Conservation (phyloP, 768 basidiomycete genomes). For the Dioszegia aurantiaca region DNA sequence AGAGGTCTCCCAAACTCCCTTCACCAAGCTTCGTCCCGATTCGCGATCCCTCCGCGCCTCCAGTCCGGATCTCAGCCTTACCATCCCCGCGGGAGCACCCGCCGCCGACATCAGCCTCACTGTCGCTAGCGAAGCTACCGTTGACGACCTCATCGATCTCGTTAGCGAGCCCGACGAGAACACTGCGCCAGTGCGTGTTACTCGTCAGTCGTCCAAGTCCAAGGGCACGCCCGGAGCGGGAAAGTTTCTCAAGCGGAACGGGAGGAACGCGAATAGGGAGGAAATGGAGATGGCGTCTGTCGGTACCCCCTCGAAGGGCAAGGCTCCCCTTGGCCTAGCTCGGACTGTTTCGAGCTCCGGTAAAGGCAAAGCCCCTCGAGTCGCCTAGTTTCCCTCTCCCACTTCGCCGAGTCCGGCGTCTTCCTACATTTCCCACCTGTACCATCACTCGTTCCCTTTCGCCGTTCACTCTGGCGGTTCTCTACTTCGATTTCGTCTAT, state of each 20-base stretch:
- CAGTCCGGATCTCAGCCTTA: background rate
- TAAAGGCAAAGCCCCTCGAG: slow-evolving; percentile 1
- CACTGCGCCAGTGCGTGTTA: background rate
- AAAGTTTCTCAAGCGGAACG: slow-evolving; percentile 25
- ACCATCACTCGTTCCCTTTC: background rate
- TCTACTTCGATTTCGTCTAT: slow-evolving; percentile 3
- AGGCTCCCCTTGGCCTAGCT: slow-evolving; percentile 9
- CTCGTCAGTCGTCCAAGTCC: slow-evolving; percentile 12
- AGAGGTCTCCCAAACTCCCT: slow-evolving; percentile 12
- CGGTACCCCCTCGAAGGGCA: background rate
- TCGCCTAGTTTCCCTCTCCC: background rate
- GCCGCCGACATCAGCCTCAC: background rate
- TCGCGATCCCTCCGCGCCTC: background rate
- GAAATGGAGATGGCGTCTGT: background rate
- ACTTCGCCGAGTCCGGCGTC: background rate
- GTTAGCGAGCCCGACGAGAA: slow-evolving; percentile 8
- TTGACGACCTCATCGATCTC: slow-evolving; percentile 6
- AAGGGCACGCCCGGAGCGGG: slow-evolving; percentile 42
- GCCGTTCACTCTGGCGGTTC: background rate
- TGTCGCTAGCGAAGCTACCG: background rate
- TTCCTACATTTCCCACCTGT: too few species aligned
- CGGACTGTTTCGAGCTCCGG: slow-evolving; percentile 1
- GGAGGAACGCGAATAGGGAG: background rate
- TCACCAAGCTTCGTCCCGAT: background rate
- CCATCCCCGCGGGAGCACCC: background rate